A percentile compares a stretch with the other conserved stretches of the same genome.
These are phyloP conservation scores for Phascolomyces articulosus DNA, from an alignment of 371 early-diverging fungal species.

Conservation along the genomic window DNA sequence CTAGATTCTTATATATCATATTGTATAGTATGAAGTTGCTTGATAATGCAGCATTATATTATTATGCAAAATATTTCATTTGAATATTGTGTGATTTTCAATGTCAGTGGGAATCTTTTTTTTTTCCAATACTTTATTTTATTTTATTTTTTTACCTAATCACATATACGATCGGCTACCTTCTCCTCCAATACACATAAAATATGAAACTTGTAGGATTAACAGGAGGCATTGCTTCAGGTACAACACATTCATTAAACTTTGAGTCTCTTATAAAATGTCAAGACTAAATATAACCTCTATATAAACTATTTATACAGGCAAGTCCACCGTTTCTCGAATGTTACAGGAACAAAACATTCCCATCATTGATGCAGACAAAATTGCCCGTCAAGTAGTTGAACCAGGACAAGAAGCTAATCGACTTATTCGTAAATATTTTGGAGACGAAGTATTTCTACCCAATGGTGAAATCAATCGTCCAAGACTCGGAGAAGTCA, in stretches of 20 bases:
- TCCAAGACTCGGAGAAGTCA: conserved; percentile 75
- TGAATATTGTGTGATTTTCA: too few relatives aligned
- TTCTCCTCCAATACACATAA: too few relatives aligned
- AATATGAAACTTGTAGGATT: conserved; percentile 87
- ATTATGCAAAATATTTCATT: too few relatives aligned
- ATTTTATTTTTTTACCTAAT: too few relatives aligned
- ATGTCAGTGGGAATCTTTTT: too few relatives aligned
- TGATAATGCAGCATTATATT: too few relatives aligned
- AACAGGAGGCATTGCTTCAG: conserved; percentile 94
- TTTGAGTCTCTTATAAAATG: not conserved
- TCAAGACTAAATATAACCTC: too few relatives aligned
- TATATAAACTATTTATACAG: conserved; percentile 21
- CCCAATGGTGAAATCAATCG: conserved; percentile 69
- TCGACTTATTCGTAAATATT: conserved; percentile 69
- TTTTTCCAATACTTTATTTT: too few relatives aligned
- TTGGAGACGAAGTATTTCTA: conserved; percentile 73
- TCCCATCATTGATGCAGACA: conserved; percentile 93
- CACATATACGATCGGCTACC: too few relatives aligned
- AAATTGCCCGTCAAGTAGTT: conserved; percentile 87
- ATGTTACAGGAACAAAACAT: conserved; percentile 56
- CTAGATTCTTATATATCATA: too few relatives aligned
- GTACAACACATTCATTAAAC: conserved; percentile 40
- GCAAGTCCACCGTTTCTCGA: conserved; percentile 84
- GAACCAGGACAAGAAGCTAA: conserved; percentile 78
- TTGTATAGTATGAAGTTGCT: too few relatives aligned